Evolutionary conservation across 192 early-diverging fungal species (phyloP).

Genomic region (Podila epicladia): DNA sequence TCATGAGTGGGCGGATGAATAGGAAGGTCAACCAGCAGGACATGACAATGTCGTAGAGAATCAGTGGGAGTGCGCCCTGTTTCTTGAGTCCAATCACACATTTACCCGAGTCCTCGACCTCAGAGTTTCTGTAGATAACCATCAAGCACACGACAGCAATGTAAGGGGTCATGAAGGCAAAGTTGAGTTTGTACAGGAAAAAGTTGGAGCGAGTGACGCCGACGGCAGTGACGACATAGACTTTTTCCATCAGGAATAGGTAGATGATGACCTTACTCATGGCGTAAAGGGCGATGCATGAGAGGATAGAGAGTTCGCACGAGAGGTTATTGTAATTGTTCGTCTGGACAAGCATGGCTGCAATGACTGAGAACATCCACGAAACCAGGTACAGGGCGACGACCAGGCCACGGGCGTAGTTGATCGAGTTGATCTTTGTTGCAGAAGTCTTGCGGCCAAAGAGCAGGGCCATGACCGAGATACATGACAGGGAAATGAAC

Average conservation of each 20-base stretch:
- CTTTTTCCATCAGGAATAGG: constrained; percentile 55
- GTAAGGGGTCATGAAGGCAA: neutral
- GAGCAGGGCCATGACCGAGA: constrained; percentile 35
- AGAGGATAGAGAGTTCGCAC: constrained; percentile 27
- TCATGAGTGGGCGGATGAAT: constrained; percentile 3
- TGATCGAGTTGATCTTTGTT: constrained; percentile 33
- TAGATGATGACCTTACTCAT: constrained; percentile 41
- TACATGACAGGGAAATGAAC: constrained; percentile 42
- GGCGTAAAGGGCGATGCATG: constrained; percentile 36
- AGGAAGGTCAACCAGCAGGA: constrained; percentile 5
- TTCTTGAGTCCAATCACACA: neutral
- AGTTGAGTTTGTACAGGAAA: constrained; percentile 5
- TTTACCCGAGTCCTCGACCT: neutral
- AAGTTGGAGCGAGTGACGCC: constrained; percentile 8
- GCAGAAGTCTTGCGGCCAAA: constrained; percentile 49
- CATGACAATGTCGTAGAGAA: constrained; percentile 9
- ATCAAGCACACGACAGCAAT: neutral
- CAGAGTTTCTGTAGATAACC: neutral
- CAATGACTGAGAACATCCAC: constrained; percentile 45
- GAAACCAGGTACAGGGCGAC: constrained; percentile 25
- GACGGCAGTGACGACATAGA: constrained; percentile 8
- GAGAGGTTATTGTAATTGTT: constrained; percentile 51
- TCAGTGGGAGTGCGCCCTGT: neutral
- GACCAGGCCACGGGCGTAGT: constrained; percentile 39
- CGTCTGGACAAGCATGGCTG: constrained; percentile 48